These are phyloP conservation scores for Aspergillus sclerotioniger DNA, from an alignment of 495 filamentous ascomycete genomes.

Conservation along the genomic window DNA sequence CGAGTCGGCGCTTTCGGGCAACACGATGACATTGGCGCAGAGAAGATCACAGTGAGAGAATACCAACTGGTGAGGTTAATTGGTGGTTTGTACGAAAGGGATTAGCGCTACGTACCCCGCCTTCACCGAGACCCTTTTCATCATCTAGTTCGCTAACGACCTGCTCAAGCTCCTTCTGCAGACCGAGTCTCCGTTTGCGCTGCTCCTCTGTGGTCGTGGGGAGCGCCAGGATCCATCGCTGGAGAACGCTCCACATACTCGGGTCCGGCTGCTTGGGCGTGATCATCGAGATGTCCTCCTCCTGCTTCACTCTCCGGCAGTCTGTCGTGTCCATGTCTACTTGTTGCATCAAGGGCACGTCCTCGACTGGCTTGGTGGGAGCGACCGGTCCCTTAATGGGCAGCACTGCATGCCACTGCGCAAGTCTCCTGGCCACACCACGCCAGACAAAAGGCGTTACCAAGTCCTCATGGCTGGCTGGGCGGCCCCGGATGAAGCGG, in stretches of 20 bases:
- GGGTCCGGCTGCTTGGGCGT: constrained; percentile 63
- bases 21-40: constrained; percentile 89
- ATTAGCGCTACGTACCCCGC: constrained; percentile 58
- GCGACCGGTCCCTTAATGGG: constrained; percentile 24
- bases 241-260: constrained; percentile 90
- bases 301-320: constrained; percentile 16
- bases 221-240: constrained; percentile 90
- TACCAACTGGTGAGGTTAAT: constrained; percentile 58
- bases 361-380: constrained; percentile 12
- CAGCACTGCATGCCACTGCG: constrained; percentile 88
- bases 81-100: neutral
- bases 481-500: constrained; percentile 77
- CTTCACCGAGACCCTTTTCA: constrained; percentile 66
- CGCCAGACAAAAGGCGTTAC: constrained; percentile 68
- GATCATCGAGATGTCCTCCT: constrained; percentile 49
- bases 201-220: constrained; percentile 68
- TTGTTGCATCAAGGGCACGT: constrained; percentile 13
- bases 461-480: constrained; percentile 77
- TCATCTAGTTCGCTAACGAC: constrained; percentile 69
- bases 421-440: constrained; percentile 77
- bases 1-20: constrained; percentile 45
- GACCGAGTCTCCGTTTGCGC: constrained; percentile 56
- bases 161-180: constrained; percentile 73
- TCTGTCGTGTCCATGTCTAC: constrained; percentile 34
- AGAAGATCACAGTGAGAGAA: constrained; percentile 96